Conservation (phyloP, 352 stramenopile genomes). For the Aphanomyces euteiches region DNA sequence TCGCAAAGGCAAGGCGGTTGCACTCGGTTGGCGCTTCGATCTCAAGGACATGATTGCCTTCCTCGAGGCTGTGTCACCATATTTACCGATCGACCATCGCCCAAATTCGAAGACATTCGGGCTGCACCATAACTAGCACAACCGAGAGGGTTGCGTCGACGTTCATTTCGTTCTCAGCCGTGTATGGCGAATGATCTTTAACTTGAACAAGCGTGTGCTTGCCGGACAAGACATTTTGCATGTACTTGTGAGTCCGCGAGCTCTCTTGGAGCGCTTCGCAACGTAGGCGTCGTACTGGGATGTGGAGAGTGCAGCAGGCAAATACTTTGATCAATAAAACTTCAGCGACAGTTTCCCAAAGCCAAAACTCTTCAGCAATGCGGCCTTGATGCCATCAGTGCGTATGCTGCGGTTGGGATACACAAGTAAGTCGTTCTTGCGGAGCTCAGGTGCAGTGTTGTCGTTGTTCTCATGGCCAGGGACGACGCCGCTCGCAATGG, state of each 20-base stretch:
- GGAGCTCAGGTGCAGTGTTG: slow-evolving; percentile 65
- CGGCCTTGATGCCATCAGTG: slow-evolving; percentile 71
- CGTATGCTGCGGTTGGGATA: slow-evolving; percentile 80
- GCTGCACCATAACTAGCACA: too few relatives aligned
- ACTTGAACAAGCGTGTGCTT: slow-evolving; percentile 74
- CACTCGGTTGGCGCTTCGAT: too few relatives aligned
- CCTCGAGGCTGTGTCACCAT: too few relatives aligned
- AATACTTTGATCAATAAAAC: too few relatives aligned
- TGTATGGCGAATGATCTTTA: slow-evolving; percentile 81
- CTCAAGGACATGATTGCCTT: too few relatives aligned
- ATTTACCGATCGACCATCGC: too few relatives aligned
- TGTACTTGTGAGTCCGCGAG: slow-evolving; percentile 69
- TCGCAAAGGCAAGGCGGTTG: too few relatives aligned
- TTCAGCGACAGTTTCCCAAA: slow-evolving; percentile 67
- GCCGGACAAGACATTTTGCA: slow-evolving; percentile 65
- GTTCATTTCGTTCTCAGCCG: slow-evolving; percentile 61
- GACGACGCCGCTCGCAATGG: slow-evolving; percentile 70
- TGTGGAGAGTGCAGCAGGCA: too few relatives aligned
- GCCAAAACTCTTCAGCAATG: slow-evolving; percentile 76
- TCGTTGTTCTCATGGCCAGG: slow-evolving; percentile 80
- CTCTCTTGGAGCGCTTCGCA: slow-evolving; percentile 50
- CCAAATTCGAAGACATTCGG: too few relatives aligned
- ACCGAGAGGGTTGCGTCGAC: too few relatives aligned
- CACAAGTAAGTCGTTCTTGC: slow-evolving; percentile 68
- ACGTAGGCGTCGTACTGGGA: slow-evolving; percentile 58